Base-by-base conservation (phyloP, 257 asterid genomes). In the Orobanche coerulescens region DNA sequence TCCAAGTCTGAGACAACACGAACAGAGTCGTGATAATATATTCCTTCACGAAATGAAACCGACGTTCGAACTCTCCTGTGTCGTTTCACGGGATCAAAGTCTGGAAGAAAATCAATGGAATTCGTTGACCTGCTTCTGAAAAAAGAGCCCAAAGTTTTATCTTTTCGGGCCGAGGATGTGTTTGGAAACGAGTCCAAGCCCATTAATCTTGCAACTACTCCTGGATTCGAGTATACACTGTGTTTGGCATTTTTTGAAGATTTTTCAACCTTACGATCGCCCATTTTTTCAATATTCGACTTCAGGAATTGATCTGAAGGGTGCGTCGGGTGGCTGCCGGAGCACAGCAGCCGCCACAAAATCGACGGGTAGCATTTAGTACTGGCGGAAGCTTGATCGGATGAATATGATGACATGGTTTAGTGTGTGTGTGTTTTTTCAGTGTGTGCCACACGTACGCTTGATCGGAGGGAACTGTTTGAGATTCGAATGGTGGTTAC, bases 151-250 rank as follows among this genome's bases (percentile, higher is more conserved):
- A 84, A n/a, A 0, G 66, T 68, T n/a, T 47, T 55, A 4, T 70
- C 68, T 37, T 30, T 67, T 0, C 44, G 61, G 4, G 30, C 13
- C 19, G 24, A 36, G 12, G 60, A 66, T 5, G 49, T 20, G 39
- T 6, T 9, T 4, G 93, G 88, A 20, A 84, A 59, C 1, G 88
- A 75, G 1, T 84, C 93, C 60, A 84, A 44, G 9, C 93, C 88
- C 93, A 84, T 84, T 48, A 84, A 52, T 28, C 75, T 77, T 7
- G 93, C 93, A 43, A 84, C 93, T 3, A 84, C 64, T 44, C 93
- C 86, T 11, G 87, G 87, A 3, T 53, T 25, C 30, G 75, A 7
- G 4, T 22, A 11, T 69, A 4, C 36, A 9, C 18, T 51, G 55
- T 1, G 9, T 14, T 22, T 51, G 15, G 11, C 18, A 23, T 13